Conservation (phyloP, 2,329 filamentous ascomycete genomes). For the Aspergillus piperis region DNA sequence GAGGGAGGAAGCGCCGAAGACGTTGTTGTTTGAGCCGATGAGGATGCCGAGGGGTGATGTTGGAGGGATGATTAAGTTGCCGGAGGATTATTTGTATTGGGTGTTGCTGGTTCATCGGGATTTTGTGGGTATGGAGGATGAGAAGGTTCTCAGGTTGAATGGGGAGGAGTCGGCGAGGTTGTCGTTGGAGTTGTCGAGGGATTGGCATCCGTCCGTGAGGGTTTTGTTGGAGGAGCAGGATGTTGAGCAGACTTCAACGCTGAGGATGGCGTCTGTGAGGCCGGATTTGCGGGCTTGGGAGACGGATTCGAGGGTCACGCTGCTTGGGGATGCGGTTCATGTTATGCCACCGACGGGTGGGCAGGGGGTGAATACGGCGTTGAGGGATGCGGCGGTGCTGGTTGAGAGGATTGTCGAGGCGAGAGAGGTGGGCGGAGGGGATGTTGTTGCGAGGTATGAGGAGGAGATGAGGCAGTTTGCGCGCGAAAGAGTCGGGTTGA, state of each 20-base stretch:
- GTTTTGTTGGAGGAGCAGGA: constrained; percentile 5
- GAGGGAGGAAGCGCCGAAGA: background rate
- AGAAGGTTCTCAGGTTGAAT: background rate
- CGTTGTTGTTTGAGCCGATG: constrained; percentile 7
- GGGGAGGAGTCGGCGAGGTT: constrained; percentile 2
- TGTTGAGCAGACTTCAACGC: background rate
- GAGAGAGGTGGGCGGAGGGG: background rate
- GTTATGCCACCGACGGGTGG: constrained; percentile 51
- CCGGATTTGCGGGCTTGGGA: constrained; percentile 6
- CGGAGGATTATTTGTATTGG: constrained; percentile 9
- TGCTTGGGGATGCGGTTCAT: constrained; percentile 50
- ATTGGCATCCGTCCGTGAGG: background rate
- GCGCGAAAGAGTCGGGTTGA: constrained; percentile 21
- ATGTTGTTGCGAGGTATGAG: constrained; percentile 22
- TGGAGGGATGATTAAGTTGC: background rate
- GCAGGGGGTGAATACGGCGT: constrained; percentile 49
- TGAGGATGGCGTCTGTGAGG: background rate
- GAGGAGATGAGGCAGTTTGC: constrained; percentile 22
- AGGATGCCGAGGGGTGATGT: background rate
- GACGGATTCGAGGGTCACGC: constrained; percentile 35
- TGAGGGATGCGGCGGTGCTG: constrained; percentile 20
- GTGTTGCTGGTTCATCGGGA: background rate
- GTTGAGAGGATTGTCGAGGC: background rate
- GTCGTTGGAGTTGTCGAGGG: background rate
- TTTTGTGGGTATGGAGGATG: background rate